Evolutionary conservation across 805 yeast genomes (phyloP).

Genomic region (Metschnikowia bowlesiae): DNA sequence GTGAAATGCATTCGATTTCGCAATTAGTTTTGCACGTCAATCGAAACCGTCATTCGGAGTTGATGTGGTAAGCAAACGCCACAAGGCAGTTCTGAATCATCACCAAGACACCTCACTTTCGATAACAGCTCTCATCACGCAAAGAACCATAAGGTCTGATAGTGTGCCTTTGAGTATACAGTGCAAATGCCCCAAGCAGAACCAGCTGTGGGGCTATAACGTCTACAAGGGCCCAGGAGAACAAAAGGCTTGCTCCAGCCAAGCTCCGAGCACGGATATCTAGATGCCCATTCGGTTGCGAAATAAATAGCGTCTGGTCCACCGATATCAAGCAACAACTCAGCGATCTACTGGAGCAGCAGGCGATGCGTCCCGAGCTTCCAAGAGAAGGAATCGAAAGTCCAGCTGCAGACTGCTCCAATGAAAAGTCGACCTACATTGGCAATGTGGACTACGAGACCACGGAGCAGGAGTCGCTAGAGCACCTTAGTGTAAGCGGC

Average conservation of each 20-base stretch:
- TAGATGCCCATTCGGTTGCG: not conserved
- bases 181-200: slow-evolving; percentile 1
- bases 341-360: slow-evolving; percentile 3
- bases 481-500: slow-evolving; percentile 67
- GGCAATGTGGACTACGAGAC: slow-evolving; percentile 82
- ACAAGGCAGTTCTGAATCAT: too few relatives aligned
- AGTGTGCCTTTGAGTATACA: slow-evolving; percentile 19
- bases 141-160: slow-evolving; percentile 25
- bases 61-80: too few relatives aligned
- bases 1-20: too few relatives aligned
- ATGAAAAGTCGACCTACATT: slow-evolving; percentile 71
- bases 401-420: slow-evolving; percentile 46
- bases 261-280: not conserved
- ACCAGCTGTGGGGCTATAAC: slow-evolving; percentile 2
- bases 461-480: slow-evolving; percentile 74
- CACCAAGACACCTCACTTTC: too few relatives aligned
- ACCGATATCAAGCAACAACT: slow-evolving; percentile 50
- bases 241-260: not conserved
- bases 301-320: slow-evolving; percentile 47
- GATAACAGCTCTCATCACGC: too few relatives aligned
- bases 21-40: too few relatives aligned
- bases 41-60: too few relatives aligned
- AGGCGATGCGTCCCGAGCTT: not conserved
- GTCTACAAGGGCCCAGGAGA: slow-evolving; percentile 1
- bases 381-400: not conserved